A percentile compares a stretch with the other conserved stretches of the same genome.
phyloP scores from a whole-genome alignment of 805 yeast genomes.

The Kuraishia cidri region DNA sequence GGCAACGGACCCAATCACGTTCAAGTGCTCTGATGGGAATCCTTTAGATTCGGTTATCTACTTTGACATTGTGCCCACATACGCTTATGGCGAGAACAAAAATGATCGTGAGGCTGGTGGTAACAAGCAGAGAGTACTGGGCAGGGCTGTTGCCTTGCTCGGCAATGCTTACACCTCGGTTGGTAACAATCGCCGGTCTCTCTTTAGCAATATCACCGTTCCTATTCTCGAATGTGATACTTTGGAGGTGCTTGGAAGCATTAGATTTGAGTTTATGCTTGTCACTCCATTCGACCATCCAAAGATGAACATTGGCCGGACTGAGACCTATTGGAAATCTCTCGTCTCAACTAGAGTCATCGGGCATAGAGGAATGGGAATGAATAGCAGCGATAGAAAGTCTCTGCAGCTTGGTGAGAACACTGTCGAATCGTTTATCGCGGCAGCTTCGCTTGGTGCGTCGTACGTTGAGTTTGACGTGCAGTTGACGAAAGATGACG shows the following conservation, averaged over 20 bases:
- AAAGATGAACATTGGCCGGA: constrained; percentile 51
- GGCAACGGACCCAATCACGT: constrained; percentile 67
- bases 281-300: constrained; percentile 70
- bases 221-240: constrained; percentile 72
- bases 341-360: constrained; percentile 83
- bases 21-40: constrained; percentile 43
- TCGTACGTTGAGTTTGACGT: constrained; percentile 96
- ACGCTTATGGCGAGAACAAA: constrained; percentile 34
- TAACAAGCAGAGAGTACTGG: constrained; percentile 37
- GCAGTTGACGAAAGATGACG: constrained; percentile 82
- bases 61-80: constrained; percentile 89
- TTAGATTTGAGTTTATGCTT: constrained; percentile 66
- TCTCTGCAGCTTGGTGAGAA: constrained; percentile 92
- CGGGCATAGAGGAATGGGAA: constrained; percentile 94
- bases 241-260: constrained; percentile 66
- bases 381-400: constrained; percentile 60
- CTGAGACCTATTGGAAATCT: constrained; percentile 88
- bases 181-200: constrained; percentile 57
- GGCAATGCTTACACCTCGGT: constrained; percentile 54
- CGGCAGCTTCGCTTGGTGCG: constrained; percentile 95
- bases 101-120: constrained; percentile 7
- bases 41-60: constrained; percentile 49
- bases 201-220: constrained; percentile 54
- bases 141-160: constrained; percentile 76
- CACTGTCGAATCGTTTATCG: constrained; percentile 89